Evolutionary conservation across 2,329 filamentous ascomycete species (phyloP), one percentile per base, ranked within the genome.

Genomic region (Penicillium sp.): DNA sequence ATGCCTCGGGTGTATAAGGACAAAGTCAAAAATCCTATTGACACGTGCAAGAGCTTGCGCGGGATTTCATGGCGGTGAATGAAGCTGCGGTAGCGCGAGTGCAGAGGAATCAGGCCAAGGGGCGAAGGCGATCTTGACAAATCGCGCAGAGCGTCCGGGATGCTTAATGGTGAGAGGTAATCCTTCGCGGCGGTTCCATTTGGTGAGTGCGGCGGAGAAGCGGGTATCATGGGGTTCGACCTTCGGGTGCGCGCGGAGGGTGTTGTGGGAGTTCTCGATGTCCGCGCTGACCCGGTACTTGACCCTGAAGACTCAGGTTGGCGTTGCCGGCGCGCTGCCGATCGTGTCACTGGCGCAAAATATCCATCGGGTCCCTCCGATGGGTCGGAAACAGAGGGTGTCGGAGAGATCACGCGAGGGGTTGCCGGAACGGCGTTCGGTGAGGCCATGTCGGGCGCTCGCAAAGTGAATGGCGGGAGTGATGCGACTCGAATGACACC

Each of bases 41-140:
- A 97, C 53, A 97, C 90, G 72, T 99, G 94, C 36, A 99, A 81
- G 39, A 87, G 79, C 75, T 99, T 99, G 65, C 94, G 88, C 9
- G 94, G 94, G 49, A 99, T 92, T 76, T 99, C 94, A 75, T 99
- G 93, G 67, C 91, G 92, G 81, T 99, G 94, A 59, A 96, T 90
- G 69, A 99, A 92, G 27, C 83, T 88, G 64, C 91, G 85, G 84
- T 94, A 99, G 70, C 94, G 88, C 56, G 90, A 83, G 73, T 99
- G 94, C 66, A 99, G 93, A 2, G 94, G 94, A 57, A 99, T 99
- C 45, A 97, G 81, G 8, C 94, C 94, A 4, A 97, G 82, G 9
- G 94, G 94, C 65, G 90, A 96, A 3, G 94, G 94, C 64, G 91
- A 96, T 59, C 94, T 85, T 66, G 91, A 96, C 71, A 97, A 84